These are phyloP conservation scores for Yamadazyma insecticola DNA, from an alignment of 805 yeast species.

Conservation along the genomic window DNA sequence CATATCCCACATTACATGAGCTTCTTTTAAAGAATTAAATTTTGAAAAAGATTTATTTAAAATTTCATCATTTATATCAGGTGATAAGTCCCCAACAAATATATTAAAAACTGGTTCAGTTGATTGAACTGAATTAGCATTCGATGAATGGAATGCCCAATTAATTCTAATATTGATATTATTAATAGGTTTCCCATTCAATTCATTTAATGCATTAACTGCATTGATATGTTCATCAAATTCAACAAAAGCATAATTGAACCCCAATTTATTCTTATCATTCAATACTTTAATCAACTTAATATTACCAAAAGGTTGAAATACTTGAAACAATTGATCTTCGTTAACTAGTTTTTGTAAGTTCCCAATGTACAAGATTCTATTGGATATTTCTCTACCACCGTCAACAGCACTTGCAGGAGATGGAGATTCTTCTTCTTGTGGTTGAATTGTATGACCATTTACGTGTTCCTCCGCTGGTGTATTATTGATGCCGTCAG, in stretches of 20 bases:
- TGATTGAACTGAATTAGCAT: slow-evolving; percentile 43
- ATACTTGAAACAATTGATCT: slow-evolving; percentile 55
- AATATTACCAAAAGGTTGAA: slow-evolving; percentile 58
- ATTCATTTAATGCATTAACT: slow-evolving; percentile 51
- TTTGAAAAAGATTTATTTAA: slow-evolving; percentile 53
- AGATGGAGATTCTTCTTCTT: no score
- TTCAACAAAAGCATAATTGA: slow-evolving; percentile 82
- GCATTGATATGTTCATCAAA: slow-evolving; percentile 58
- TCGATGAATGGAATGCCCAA: slow-evolving; percentile 83
- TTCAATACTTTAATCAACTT: slow-evolving; percentile 64
- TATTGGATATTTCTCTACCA: slow-evolving; percentile 74
- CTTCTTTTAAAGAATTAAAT: slow-evolving; percentile 64
- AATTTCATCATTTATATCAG: slow-evolving; percentile 77
- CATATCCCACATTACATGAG: slow-evolving; percentile 98
- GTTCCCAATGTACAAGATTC: slow-evolving; percentile 74
- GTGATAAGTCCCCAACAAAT: slow-evolving; percentile 81
- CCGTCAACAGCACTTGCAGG: slow-evolving; percentile 77
- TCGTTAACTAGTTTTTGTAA: slow-evolving; percentile 63
- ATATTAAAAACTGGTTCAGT: slow-evolving; percentile 56
- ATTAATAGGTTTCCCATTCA: slow-evolving; percentile 56
- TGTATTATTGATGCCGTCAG: no score
- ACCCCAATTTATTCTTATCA: slow-evolving; percentile 70
- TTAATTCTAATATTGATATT: slow-evolving; percentile 59
- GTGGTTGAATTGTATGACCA: no score
- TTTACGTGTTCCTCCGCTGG: no score